These are phyloP conservation scores for Ogataea hybrid DNA, from an alignment of 1,139 yeast genomes.

Conservation along the genomic window DNA sequence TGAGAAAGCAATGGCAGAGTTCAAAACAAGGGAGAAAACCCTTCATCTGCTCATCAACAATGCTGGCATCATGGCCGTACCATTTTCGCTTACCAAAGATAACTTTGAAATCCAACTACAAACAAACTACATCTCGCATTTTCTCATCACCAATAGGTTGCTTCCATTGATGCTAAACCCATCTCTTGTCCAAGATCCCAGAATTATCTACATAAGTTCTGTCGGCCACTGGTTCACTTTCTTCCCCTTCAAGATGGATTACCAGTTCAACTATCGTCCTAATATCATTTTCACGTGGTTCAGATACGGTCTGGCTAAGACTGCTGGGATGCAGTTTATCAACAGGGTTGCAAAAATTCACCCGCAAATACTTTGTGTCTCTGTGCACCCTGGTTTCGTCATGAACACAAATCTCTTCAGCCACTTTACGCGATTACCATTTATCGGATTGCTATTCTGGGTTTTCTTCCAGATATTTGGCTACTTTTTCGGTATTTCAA, in stretches of 20 bases:
- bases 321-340: constrained; percentile 75
- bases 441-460: constrained; percentile 72
- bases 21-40: constrained; percentile 47
- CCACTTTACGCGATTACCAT: constrained; percentile 76
- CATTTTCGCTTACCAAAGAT: constrained; percentile 61
- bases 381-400: constrained; percentile 86
- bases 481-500: constrained; percentile 63
- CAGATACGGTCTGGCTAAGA: constrained; percentile 76
- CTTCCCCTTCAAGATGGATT: constrained; percentile 47
- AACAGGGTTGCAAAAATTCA: constrained; percentile 63
- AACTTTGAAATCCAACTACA: constrained; percentile 75
- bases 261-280: constrained; percentile 59
- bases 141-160: constrained; percentile 62
- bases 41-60: constrained; percentile 70
- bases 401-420: constrained; percentile 74
- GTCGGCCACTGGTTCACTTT: constrained; percentile 63
- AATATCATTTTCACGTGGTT: constrained; percentile 72
- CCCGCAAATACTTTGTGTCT: constrained; percentile 61
- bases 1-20: constrained; percentile 49
- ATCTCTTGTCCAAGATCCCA: constrained; percentile 38
- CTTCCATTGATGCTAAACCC: constrained; percentile 48
- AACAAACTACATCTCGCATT: constrained; percentile 76
- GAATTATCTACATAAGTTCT: constrained; percentile 69
- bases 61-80: constrained; percentile 82
- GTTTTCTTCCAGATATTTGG: constrained; percentile 66